Conservation (phyloP, 169 alveolate genomes). For the Plasmodium vivax region DNA sequence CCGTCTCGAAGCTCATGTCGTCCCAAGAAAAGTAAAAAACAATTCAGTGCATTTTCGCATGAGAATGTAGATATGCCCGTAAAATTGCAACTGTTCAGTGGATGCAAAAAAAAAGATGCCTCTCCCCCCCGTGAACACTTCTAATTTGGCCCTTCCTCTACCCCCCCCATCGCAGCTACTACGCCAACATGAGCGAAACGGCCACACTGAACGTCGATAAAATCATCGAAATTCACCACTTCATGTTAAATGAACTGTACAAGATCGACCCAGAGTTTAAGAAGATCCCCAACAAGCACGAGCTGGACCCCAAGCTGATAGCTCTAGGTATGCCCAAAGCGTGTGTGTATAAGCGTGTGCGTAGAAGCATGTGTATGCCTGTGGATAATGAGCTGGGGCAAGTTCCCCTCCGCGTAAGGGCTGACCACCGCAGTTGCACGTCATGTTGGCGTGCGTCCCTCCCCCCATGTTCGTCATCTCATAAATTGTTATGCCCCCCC, state of each 20-base stretch:
- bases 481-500: background rate
- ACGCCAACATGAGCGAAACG: constrained; percentile 56
- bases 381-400: background rate
- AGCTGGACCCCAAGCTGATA: constrained; percentile 83
- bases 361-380: too few species aligned
- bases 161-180: constrained; percentile 33
- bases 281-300: constrained; percentile 76
- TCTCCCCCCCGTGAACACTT: background rate
- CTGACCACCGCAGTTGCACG: background rate
- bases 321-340: constrained; percentile 58
- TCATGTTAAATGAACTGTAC: constrained; percentile 85
- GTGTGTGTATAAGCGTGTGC: background rate
- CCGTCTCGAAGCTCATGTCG: constrained; percentile 65
- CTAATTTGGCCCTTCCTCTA: background rate
- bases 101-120: background rate
- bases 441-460: background rate
- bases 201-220: constrained; percentile 78
- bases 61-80: background rate
- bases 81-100: background rate
- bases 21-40: constrained; percentile 61
- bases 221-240: constrained; percentile 84
- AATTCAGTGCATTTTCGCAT: background rate
- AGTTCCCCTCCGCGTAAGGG: background rate
- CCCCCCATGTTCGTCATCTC: background rate
- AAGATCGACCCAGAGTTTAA: constrained; percentile 79